Evolutionary conservation across 306 rosid genomes (phyloP).

Genomic region (Acacia melanoxylon): DNA sequence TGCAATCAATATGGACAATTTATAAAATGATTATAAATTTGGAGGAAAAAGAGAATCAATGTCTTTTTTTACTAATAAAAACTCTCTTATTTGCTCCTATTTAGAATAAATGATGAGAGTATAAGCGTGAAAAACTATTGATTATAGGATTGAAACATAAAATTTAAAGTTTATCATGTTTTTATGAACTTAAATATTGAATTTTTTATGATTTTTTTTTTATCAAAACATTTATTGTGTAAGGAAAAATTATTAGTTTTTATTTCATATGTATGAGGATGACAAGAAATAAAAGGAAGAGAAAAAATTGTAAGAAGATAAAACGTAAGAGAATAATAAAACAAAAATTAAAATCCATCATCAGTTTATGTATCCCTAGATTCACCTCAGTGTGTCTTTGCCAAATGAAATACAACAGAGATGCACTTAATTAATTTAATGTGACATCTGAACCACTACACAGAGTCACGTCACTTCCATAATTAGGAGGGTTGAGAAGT

Average conservation of each 20-base stretch:
- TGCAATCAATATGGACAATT: too few species aligned
- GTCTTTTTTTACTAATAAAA: too few species aligned
- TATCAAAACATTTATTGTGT: not conserved
- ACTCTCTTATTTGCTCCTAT: too few species aligned
- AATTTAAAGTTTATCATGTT: too few species aligned
- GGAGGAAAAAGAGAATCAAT: too few species aligned
- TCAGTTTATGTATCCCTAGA: not conserved
- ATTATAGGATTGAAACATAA: not conserved
- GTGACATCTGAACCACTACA: slow-evolving; percentile 39
- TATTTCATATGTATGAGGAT: not conserved
- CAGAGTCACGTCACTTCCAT: not conserved
- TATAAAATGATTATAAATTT: too few species aligned
- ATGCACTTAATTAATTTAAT: not conserved
- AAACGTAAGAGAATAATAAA: not conserved
- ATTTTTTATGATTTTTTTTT: too few species aligned
- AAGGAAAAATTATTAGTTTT: not conserved
- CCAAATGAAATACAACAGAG: not conserved
- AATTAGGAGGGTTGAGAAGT: not conserved
- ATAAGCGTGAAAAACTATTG: not conserved
- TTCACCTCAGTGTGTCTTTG: not conserved
- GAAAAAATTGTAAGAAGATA: not conserved
- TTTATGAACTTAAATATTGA: too few species aligned
- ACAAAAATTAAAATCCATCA: not conserved
- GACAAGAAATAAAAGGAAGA: not conserved
- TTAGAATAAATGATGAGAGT: too few species aligned